Evolutionary conservation across 2,329 filamentous ascomycete genomes (phyloP), one percentile per base, ranked within the genome.

Genomic region (Nemania sp.): DNA sequence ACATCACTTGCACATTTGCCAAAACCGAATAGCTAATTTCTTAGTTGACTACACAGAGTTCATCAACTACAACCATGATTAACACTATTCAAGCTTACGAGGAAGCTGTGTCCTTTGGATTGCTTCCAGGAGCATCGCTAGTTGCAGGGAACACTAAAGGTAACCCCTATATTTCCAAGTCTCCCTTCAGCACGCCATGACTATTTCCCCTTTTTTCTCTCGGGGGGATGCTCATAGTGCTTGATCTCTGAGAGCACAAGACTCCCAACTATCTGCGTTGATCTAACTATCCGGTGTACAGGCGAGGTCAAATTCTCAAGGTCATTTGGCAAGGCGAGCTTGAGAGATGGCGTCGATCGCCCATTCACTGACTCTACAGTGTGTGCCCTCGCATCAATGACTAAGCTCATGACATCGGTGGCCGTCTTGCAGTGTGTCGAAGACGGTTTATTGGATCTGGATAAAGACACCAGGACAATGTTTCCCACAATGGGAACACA

Each of bases 361-460:
- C 63, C 67, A 11, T 71, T 69, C 43, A 71, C 69, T 2, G 49
- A 62, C 0, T 57, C 62, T 10, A 71, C 68, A 7, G 50, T 71
- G 9, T 67, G 65, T 17, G 43, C 59, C 1, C 54, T 72, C 29
- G 69, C 70, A 10, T 71, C 66, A 3, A 71, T 71, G 67, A 77
- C 73, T 25, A 81, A 81, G 60, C 70, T 87, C 2, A 62, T 84
- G 54, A 78, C 83, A 2, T 77, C 78, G 1, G 78, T 87, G 53
- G 79, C 83, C 2, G 78, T 78, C 1, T 67, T 87, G n/a, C 81
- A 85, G 59, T 79, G 81, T 47, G 81, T 86, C 1, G 83, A 87
- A 37, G 75, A 80, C 6, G 82, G 81, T 0, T 69, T 80, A 0
- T 66, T 86, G 0, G 68, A 68, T 1, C 73, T 86, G 0, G 76